Base-by-base conservation (phyloP, 352 stramenopile species). In the Phytophthora hibernalis region DNA sequence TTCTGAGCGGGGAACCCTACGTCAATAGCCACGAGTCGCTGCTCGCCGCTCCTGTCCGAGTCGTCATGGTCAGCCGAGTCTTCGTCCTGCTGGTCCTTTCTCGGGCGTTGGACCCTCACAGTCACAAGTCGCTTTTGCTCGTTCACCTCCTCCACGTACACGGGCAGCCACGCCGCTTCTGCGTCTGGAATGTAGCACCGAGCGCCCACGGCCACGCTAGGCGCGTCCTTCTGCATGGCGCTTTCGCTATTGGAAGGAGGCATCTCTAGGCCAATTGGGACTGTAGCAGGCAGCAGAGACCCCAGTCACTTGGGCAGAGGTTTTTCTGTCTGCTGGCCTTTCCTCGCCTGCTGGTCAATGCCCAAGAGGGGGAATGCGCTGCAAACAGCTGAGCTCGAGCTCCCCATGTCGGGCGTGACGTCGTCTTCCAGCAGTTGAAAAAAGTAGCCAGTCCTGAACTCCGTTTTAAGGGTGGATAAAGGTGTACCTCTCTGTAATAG, bases 141-240 rank as follows among this genome's bases (percentile, higher is more conserved):
- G 54, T 91, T 71, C 37, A 93, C 79, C 18, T 78, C 61, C 35
- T 93, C 82, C 20, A 93, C 81, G 49, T 82, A 79, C 47, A 90
- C 87, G 13, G 84, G 87, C 26, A 95, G 64, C 87, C 87, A 95
- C 28, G 91, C 79, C 12, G 74, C 70, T 2, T 76, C 61, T 38
- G 81, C 66, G 62, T 95, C 87, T 1, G 84, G 80, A 57, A 93
- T 83, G 72, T 91, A 95, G 66, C 86, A 95, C 18, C 82, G 77
- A 53, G 83, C 77, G 24, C 86, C 86, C 22, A 87, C 74, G 5
- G 80, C 75, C 18, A 91, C 65, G 47, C 72, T 82, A 2, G 76
- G 68, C 37, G 62, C 53, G 9, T 73, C 43, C 51, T 66, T 65
- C 12, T 28, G 22, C 43, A 66, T 68, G 28, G 20, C 35, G 11